Conservation (phyloP, 2,329 filamentous ascomycete genomes). For the Macrophomina pseudophaseolina region DNA sequence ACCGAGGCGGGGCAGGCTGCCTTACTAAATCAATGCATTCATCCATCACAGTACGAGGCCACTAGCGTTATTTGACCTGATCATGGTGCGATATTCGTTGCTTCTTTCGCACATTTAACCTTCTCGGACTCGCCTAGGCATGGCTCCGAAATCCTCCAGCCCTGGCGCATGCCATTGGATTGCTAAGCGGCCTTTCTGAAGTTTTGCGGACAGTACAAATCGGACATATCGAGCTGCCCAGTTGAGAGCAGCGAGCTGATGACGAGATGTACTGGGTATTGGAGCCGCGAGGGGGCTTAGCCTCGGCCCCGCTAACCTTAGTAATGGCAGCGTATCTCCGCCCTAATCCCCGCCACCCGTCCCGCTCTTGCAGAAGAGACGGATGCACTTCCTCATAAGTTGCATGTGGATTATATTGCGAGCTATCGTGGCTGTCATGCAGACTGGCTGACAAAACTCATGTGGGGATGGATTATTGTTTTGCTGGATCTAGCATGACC, state of each 20-base stretch:
- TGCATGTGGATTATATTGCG: no score
- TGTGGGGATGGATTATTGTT: no score
- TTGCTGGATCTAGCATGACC: no score
- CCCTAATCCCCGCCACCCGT: conserved; percentile 16
- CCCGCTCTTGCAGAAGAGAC: neutral
- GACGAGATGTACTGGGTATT: neutral
- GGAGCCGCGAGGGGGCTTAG: neutral
- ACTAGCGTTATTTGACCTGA: neutral
- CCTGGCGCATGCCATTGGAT: neutral
- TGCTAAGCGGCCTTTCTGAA: neutral
- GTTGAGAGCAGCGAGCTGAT: neutral
- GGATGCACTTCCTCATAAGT: neutral
- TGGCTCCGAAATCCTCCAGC: no score
- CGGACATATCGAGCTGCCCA: neutral
- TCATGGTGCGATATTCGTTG: conserved; percentile 1
- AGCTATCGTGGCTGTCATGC: no score
- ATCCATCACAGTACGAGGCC: neutral
- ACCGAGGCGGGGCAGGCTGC: neutral
- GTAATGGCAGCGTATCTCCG: conserved; percentile 7
- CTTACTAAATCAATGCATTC: neutral
- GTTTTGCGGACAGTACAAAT: neutral
- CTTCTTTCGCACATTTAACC: neutral
- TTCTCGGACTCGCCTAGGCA: neutral
- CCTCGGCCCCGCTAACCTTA: conserved; percentile 14
- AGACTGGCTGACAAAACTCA: no score